Evolutionary conservation across 768 basidiomycete genomes (phyloP).

Genomic region (Calvatia gigantea): DNA sequence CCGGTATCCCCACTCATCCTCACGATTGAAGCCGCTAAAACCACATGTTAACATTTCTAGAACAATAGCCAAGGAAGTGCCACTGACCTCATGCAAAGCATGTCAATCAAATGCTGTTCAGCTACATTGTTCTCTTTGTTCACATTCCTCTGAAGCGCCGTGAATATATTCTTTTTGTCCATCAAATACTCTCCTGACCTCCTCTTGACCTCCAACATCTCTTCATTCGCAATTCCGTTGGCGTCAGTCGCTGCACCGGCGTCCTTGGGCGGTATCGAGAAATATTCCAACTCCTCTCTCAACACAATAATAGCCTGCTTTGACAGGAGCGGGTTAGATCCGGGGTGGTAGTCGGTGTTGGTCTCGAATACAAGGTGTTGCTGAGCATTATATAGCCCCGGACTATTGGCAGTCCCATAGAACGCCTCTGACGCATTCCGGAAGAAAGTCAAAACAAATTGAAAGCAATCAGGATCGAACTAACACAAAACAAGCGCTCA

Average conservation of each 20-base stretch:
- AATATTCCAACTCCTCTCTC: slow-evolving; percentile 97
- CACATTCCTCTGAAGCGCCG: slow-evolving; percentile 96
- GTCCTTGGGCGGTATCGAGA: slow-evolving; percentile 84
- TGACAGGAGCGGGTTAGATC: slow-evolving; percentile 83
- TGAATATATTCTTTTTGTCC: slow-evolving; percentile 90
- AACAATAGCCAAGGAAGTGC: slow-evolving; percentile 4
- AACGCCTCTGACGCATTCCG: slow-evolving; percentile 82
- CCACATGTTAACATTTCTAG: slow-evolving; percentile 7
- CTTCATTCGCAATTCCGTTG: slow-evolving; percentile 75
- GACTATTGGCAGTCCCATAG: slow-evolving; percentile 76
- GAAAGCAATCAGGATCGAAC: slow-evolving; percentile 98
- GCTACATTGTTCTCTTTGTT: slow-evolving; percentile 99
- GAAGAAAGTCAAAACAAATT: slow-evolving; percentile 93
- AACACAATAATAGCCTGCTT: slow-evolving; percentile 99
- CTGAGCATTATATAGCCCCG: slow-evolving; percentile 76
- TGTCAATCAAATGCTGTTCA: slow-evolving; percentile 99
- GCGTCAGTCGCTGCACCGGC: slow-evolving; percentile 63
- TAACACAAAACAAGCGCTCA: slow-evolving; percentile 27
- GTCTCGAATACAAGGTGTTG: slow-evolving; percentile 69
- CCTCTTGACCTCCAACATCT: slow-evolving; percentile 77
- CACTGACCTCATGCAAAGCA: slow-evolving; percentile 96
- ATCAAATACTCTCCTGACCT: slow-evolving; percentile 86
- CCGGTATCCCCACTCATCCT: slow-evolving; percentile 98
- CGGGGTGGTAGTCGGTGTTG: slow-evolving; percentile 59
- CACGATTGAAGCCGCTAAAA: slow-evolving; percentile 88